Base-by-base conservation (phyloP, 1,139 yeast genomes). In the Diutina ranongensis region DNA sequence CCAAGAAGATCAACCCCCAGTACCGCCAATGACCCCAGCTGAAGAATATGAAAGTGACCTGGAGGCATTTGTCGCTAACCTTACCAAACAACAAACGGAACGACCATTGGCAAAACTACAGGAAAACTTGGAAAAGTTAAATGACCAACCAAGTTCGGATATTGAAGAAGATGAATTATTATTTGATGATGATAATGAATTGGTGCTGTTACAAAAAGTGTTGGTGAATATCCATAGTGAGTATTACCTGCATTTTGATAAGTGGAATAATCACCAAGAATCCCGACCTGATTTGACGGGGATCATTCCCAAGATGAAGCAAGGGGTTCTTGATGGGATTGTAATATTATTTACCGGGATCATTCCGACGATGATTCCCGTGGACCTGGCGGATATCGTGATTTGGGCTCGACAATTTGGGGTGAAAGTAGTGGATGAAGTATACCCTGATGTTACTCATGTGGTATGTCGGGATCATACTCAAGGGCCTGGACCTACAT, bases 381-480 rank as follows among this genome's bases (percentile, higher is more conserved):
- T 85, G 18, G 81, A 83, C 47, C 64, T 72, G 44, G 85, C 86
- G 2, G 96, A 87, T 59, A 85, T 92, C 45, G 97, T 89, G 1
- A 78, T 82, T 25, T 89, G 97, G 97, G 84, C 92, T 16, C 76
- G 78, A 48, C 86, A 89, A 49, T 92, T 92, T 69, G 98, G 98
- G 0, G 97, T 95, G 0, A 71, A 71, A 5, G 89, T 92, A 9
- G 84, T 84, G 0, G 72, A 80, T 18, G 89, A 86, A 50, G 81
- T 85, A 22, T 72, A 75, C 45, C 78, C 80, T 16, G 51, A 52
- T 4, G 92, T 94, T 2, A 94, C 98, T 0, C 98, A 92, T 62
- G 86, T 94, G 4, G 80, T 92, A 22, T 87, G 97, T 44, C 60
- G 74, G 35, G 83, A 81, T 49, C 81, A 86, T 2, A 52, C 54